A percentile compares a stretch with the other conserved stretches of the same genome.
These are phyloP conservation scores for Dryas octopetala DNA, from an alignment of 306 rosid genomes.

Conservation along the genomic window DNA sequence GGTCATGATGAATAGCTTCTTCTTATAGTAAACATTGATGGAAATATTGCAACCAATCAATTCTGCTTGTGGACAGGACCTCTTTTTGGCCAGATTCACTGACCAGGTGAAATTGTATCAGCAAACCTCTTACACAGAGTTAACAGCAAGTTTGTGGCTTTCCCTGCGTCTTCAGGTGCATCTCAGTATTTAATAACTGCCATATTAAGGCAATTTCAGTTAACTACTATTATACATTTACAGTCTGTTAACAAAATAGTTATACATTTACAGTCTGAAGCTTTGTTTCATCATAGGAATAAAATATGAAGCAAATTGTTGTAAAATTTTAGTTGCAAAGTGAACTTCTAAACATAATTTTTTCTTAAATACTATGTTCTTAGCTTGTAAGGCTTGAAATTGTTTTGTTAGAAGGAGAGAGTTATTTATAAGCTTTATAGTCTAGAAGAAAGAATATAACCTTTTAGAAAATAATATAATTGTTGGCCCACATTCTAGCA, in stretches of 20 bases:
- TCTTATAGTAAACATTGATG: slow-evolving; percentile 11
- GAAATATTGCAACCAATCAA: slow-evolving; percentile 17
- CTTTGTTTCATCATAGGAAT: slow-evolving; percentile 4
- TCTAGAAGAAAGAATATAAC: background rate
- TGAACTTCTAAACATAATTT: background rate
- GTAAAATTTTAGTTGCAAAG: background rate
- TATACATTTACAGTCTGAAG: slow-evolving; percentile 3
- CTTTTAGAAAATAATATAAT: background rate
- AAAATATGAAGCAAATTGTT: slow-evolving; percentile 3
- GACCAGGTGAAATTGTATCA: slow-evolving; percentile 71
- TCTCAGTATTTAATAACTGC: slow-evolving; percentile 13
- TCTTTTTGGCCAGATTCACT: slow-evolving; percentile 65
- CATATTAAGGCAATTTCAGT: slow-evolving; percentile 5
- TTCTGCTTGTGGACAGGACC: slow-evolving; percentile 51
- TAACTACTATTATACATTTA: slow-evolving; percentile 10
- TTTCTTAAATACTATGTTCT: background rate
- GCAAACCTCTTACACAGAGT: slow-evolving; percentile 88
- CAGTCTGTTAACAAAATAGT: slow-evolving; percentile 1
- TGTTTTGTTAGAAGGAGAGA: background rate
- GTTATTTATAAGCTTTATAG: background rate
- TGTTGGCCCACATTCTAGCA: background rate
- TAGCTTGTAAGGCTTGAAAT: background rate
- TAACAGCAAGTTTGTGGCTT: slow-evolving; percentile 94
- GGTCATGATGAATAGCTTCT: background rate
- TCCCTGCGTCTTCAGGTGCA: slow-evolving; percentile 92